Evolutionary conservation across 2,329 filamentous ascomycete species (phyloP), one percentile per base, ranked within the genome.

Genomic region (Epichloe aotearoae): DNA sequence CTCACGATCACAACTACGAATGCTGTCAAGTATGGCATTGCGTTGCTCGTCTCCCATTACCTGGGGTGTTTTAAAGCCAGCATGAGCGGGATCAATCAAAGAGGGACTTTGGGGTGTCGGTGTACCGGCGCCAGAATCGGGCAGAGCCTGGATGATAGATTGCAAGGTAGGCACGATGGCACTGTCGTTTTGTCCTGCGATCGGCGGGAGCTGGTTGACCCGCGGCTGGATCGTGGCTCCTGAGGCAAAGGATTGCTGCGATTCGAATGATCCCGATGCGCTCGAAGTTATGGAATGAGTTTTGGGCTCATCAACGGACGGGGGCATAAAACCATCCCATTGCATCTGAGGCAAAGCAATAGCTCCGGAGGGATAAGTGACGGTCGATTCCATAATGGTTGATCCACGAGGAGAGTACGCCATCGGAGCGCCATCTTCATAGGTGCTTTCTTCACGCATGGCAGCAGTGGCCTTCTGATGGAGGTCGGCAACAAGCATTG

Each of bases 401-500:
- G 82, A 75, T 56, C 78, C 81, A 60, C 81, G 82, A 56, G 87
- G 80, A 53, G 88, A 82, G 65, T 87, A 90, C 56, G 84, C 74
- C 66, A 86, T 82, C 62, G 80, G 77, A 34, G 76, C 70, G 64
- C 68, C 73, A 55, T 74, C 70, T 55, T 80, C 78, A 61, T 74
- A 82, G 47, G 76, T 72, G 58, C 72, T 74, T 55, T 72, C 73
- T 57, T 73, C 69, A 52, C 79, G 77, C 69, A 81, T 88, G 61
- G 82, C 82, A 36, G 76, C 75, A 42, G 90, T 91, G 62, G 77
- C 90, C 75, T 96, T 96, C 74, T 96, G 89, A 72, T 95, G 91
- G 65, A 97, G 85, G 72, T 97, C 90, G 65, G 91, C 93, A 74
- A 98, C 94, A 67, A 98, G 81, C 88, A 97, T 96, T 59, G 93